Conservation (phyloP, 192 early-diverging fungal genomes). For the Coemansia sp. region DNA sequence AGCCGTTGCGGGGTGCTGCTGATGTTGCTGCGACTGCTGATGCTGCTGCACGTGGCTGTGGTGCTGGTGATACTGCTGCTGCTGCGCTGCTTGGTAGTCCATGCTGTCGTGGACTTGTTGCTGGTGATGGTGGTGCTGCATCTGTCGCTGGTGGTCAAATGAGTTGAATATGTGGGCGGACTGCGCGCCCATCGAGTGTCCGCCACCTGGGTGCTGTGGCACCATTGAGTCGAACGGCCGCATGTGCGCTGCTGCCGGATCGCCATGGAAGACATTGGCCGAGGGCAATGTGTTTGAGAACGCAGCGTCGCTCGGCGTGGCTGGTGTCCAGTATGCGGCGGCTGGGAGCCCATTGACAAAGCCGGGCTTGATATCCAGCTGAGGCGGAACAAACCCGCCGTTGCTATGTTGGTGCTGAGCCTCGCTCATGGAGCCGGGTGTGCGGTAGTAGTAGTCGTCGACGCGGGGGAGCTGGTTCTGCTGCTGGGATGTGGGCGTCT, state of each 20-base stretch:
- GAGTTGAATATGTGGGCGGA: conserved; percentile 40
- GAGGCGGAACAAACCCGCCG: conserved; percentile 43
- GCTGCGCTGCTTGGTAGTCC: conserved; percentile 17
- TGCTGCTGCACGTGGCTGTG: conserved; percentile 22
- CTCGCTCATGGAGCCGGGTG: conserved; percentile 14
- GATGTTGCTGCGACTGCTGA: conserved; percentile 16
- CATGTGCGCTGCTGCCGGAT: conserved; percentile 38
- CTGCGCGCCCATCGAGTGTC: conserved; percentile 28
- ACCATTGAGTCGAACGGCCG: conserved; percentile 45
- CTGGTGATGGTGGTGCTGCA: conserved; percentile 14
- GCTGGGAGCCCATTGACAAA: conserved; percentile 29
- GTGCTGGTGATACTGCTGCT: conserved; percentile 32
- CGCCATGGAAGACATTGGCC: conserved; percentile 43
- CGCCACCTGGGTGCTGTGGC: conserved; percentile 23
- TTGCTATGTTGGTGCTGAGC: conserved; percentile 26
- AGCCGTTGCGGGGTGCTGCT: conserved; percentile 16
- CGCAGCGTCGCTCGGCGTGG: conserved; percentile 46
- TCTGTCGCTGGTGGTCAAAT: conserved; percentile 40
- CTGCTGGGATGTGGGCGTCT: conserved; percentile 21
- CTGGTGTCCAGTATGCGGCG: conserved; percentile 46
- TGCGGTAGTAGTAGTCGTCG: conserved; percentile 40
- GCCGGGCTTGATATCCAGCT: conserved; percentile 46
- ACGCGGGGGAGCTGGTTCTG: conserved; percentile 24
- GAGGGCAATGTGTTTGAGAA: conserved; percentile 47
- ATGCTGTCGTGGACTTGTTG: conserved; percentile 13